These are phyloP conservation scores for Elongisporangium undulatum DNA, from an alignment of 352 stramenopile genomes.

Conservation along the genomic window DNA sequence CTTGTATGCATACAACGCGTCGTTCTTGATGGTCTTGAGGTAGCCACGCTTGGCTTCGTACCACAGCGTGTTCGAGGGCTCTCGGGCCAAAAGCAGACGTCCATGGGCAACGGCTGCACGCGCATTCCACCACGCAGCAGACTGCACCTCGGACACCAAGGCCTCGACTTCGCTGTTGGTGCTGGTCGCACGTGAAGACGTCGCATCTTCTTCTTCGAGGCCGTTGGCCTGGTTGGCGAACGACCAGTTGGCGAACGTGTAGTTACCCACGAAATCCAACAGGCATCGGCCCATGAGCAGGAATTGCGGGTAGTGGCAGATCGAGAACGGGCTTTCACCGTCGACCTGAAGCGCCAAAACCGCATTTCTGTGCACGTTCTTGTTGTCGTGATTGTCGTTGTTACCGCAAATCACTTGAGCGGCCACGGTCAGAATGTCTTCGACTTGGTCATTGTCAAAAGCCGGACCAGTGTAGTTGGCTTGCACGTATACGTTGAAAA, in stretches of 20 bases:
- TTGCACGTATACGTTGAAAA: slow-evolving; percentile 79
- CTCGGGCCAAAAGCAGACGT: slow-evolving; percentile 56
- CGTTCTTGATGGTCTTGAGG: slow-evolving; percentile 27
- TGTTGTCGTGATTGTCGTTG: slow-evolving; percentile 19
- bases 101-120: slow-evolving; percentile 70
- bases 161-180: slow-evolving; percentile 37
- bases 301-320: slow-evolving; percentile 73
- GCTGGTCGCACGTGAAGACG: too few species aligned
- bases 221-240: slow-evolving; percentile 15
- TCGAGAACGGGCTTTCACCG: slow-evolving; percentile 73
- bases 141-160: slow-evolving; percentile 30
- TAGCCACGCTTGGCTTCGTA: slow-evolving; percentile 65
- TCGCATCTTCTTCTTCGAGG: too few species aligned
- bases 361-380: slow-evolving; percentile 50
- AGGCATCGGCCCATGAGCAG: slow-evolving; percentile 60
- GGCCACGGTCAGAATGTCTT: slow-evolving; percentile 38
- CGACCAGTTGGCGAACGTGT: slow-evolving; percentile 60
- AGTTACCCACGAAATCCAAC: slow-evolving; percentile 59
- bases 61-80: slow-evolving; percentile 73
- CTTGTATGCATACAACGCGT: slow-evolving; percentile 33
- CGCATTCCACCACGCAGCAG: slow-evolving; percentile 68
- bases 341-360: slow-evolving; percentile 71
- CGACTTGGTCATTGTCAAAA: slow-evolving; percentile 44
- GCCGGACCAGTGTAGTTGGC: slow-evolving; percentile 80
- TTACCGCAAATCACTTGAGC: slow-evolving; percentile 16